Base-by-base conservation (phyloP, 148 eudicot species). In the Spergularia marina region DNA sequence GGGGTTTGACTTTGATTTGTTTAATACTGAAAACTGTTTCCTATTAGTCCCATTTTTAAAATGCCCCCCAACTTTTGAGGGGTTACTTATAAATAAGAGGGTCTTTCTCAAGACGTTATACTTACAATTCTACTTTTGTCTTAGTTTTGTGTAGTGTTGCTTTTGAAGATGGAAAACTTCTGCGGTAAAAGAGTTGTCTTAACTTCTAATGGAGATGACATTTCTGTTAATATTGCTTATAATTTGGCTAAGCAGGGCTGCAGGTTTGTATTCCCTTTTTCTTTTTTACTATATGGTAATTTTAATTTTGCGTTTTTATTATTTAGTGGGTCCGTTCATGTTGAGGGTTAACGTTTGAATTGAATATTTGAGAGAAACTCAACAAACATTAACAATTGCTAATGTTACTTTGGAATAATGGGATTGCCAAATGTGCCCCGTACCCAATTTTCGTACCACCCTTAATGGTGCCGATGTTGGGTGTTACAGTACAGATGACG, bases 171-270 rank as follows among this genome's bases (percentile, higher is more conserved):
- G 96, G 91, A 79, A 60, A 80, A 66, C 52, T 30, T 30, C 36
- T 57, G 18, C 51, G 79, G 76, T 34, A 91, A 89, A 82, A 91
- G 83, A 74, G 90, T 94, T 53, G 72, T 94, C 83, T 82, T 94
- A 39, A 91, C 97, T 57, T 90, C 91, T 54, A 87, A 81, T 83
- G 97, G 91, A 17, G 98, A 94, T 70, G 89, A 87, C 52, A 78
- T 90, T 70, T 94, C 97, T 68, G 59, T 76, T 23, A 87, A 82
- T 79, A 81, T 94, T 61, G 96, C 93, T 30, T 80, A 34, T 74
- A 82, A 78, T 78, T 72, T 94, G 84, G 95, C 86, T 23, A 85
- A 90, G 79, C 90, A 83, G 34, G 96, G 97, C 74, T 94, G 97
- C 93, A 84, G 93, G 98, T 94, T 78, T 68, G 69, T 36, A 14